Conservation (phyloP, 805 yeast species). For the Priceomyces castillae region DNA sequence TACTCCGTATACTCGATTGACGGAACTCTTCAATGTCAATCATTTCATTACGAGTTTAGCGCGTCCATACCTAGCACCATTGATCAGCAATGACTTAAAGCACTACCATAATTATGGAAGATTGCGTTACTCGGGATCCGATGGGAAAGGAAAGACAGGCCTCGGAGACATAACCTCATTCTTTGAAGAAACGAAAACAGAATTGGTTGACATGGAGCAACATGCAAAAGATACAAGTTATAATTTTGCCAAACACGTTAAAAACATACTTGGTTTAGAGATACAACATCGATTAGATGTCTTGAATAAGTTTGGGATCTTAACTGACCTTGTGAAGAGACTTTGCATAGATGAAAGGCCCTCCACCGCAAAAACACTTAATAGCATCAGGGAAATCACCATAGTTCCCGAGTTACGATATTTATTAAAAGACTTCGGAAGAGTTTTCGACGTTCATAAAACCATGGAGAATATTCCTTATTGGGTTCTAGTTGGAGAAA, state of each 20-base stretch:
- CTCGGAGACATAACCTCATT: slow-evolving; percentile 5
- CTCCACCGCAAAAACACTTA: slow-evolving; percentile 65
- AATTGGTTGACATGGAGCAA: slow-evolving; percentile 28
- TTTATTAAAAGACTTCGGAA: slow-evolving; percentile 64
- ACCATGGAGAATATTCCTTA: slow-evolving; percentile 72
- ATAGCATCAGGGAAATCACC: slow-evolving; percentile 68
- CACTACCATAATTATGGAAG: slow-evolving; percentile 51
- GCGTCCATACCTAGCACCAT: slow-evolving; percentile 89
- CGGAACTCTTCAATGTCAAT: slow-evolving; percentile 92
- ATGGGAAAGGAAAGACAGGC: slow-evolving; percentile 6
- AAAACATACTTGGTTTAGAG: slow-evolving; percentile 68
- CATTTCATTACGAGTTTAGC: slow-evolving; percentile 90
- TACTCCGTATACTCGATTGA: slow-evolving; percentile 77
- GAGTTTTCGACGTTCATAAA: slow-evolving; percentile 75
- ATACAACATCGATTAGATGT: slow-evolving; percentile 80
- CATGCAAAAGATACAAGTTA: slow-evolving; percentile 33
- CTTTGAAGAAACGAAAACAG: slow-evolving; percentile 20
- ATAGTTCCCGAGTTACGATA: slow-evolving; percentile 85
- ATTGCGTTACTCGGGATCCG: slow-evolving; percentile 17
- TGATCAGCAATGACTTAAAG: slow-evolving; percentile 77
- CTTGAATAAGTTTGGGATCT: slow-evolving; percentile 71
- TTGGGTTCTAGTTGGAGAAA: slow-evolving; percentile 89
- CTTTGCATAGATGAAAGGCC: slow-evolving; percentile 82
- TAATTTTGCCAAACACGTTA: slow-evolving; percentile 33
- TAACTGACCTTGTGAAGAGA: slow-evolving; percentile 68